These are phyloP conservation scores for Zarea fungicola DNA, from an alignment of 2,329 filamentous ascomycete genomes.

Conservation along the genomic window DNA sequence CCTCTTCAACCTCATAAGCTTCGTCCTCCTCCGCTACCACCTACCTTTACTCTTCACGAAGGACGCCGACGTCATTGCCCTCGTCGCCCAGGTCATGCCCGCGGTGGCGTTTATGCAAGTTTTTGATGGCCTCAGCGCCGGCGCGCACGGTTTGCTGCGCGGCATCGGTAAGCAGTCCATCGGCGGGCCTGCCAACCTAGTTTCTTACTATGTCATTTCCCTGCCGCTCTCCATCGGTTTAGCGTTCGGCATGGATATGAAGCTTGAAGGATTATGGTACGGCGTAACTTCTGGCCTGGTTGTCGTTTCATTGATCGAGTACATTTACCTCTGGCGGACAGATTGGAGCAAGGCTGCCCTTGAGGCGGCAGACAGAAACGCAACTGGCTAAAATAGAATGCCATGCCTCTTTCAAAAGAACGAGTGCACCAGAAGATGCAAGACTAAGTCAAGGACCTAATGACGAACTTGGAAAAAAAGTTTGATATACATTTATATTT, in stretches of 20 bases:
- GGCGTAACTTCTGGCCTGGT: constrained; percentile 69
- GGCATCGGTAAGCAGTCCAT: constrained; percentile 86
- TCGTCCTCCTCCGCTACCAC: constrained; percentile 62
- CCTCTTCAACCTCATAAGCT: constrained; percentile 67
- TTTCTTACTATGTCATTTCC: constrained; percentile 81
- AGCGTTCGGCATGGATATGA: constrained; percentile 73
- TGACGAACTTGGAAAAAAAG: too few species aligned
- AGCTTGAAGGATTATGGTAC: constrained; percentile 74
- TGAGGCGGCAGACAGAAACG: constrained; percentile 49
- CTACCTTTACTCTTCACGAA: constrained; percentile 77
- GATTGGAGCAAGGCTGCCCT: constrained; percentile 50
- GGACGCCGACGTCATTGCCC: constrained; percentile 61
- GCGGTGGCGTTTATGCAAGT: constrained; percentile 85
- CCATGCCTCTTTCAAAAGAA: background rate
- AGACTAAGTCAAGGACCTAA: background rate
- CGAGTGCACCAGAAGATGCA: background rate
- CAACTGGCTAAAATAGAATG: constrained; percentile 33
- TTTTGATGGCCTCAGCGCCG: constrained; percentile 74
- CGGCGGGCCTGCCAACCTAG: constrained; percentile 81
- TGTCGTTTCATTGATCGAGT: constrained; percentile 50
- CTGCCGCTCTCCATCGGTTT: constrained; percentile 77
- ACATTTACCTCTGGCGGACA: constrained; percentile 44
- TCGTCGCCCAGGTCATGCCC: constrained; percentile 68
- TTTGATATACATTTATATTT: too few species aligned
- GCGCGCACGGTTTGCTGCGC: constrained; percentile 78